Percentiles rank a stretch among this genome's conserved stretches.
Evolutionary conservation across 2,329 filamentous ascomycete genomes (phyloP).

Genomic region (Stagonosporopsis chrysanthemi): DNA sequence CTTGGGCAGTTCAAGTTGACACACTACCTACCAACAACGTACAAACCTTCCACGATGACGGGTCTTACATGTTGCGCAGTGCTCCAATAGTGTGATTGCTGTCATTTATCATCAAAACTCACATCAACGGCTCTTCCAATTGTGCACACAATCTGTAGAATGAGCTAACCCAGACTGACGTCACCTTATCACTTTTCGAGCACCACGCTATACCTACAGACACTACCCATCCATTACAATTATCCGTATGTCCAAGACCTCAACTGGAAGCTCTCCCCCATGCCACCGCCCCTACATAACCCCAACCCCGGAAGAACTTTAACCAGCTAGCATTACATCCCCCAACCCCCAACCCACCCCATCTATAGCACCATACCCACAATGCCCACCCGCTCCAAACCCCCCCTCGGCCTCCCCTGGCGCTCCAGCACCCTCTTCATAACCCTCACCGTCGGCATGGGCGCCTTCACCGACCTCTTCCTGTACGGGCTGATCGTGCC

Average conservation of each 20-base stretch:
- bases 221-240: not conserved
- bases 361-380: not conserved
- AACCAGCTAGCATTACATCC: not conserved
- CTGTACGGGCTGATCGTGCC: no score
- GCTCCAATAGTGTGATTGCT: not conserved
- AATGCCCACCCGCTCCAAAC: slow-evolving; percentile 1
- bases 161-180: slow-evolving; percentile 7
- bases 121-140: not conserved
- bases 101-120: no score
- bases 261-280: not conserved
- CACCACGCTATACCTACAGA: not conserved
- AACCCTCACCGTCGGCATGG: no score
- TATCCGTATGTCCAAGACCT: not conserved
- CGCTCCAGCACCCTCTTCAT: slow-evolving; percentile 19
- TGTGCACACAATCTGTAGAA: no score
- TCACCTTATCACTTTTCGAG: not conserved
- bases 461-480: no score
- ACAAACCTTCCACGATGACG: not conserved
- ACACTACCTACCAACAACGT: not conserved
- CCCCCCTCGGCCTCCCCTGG: slow-evolving; percentile 49
- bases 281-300: not conserved
- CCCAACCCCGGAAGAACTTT: not conserved
- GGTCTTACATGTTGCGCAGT: not conserved
- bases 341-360: not conserved
- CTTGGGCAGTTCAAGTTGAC: not conserved